Conservation (phyloP, 2,329 filamentous ascomycete genomes). For the Pseudogymnoascus sp. region DNA sequence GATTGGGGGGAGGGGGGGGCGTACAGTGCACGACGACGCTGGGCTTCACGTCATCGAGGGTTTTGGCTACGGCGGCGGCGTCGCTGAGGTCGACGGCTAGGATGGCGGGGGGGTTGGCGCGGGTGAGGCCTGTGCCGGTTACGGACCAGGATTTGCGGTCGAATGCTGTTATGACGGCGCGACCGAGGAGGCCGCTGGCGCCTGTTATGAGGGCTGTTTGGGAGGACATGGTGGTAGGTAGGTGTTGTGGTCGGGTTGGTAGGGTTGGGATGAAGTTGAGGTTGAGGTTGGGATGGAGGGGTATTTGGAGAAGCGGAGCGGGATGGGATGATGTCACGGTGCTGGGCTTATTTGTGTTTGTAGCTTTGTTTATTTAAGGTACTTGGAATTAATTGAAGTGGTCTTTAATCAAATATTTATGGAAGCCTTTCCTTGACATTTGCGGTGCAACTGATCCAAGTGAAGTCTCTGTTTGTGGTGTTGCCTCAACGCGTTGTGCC, state of each 20-base stretch:
- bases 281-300: background rate
- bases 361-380: background rate
- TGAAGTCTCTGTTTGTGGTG: background rate
- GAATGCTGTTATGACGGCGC: constrained; percentile 68
- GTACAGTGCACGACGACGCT: constrained; percentile 74
- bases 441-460: background rate
- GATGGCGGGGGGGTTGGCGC: constrained; percentile 61
- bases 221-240: constrained; percentile 17
- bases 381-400: background rate
- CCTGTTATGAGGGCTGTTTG: constrained; percentile 68
- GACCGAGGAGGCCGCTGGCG: constrained; percentile 74
- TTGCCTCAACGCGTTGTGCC: background rate
- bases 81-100: constrained; percentile 34
- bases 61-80: constrained; percentile 37
- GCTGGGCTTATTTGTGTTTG: background rate
- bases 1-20: constrained; percentile 21
- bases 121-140: constrained; percentile 64
- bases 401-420: background rate
- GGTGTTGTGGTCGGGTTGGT: constrained; percentile 10
- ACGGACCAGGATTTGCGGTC: constrained; percentile 57
- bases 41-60: constrained; percentile 50
- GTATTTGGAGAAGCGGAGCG: background rate
- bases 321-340: constrained; percentile 1
- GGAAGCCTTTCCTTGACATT: background rate
- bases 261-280: background rate